A percentile compares a stretch with the other conserved stretches of the same genome.
Evolutionary conservation across 2,329 filamentous ascomycete species (phyloP).

Genomic region (Clarireedia hainanense): DNA sequence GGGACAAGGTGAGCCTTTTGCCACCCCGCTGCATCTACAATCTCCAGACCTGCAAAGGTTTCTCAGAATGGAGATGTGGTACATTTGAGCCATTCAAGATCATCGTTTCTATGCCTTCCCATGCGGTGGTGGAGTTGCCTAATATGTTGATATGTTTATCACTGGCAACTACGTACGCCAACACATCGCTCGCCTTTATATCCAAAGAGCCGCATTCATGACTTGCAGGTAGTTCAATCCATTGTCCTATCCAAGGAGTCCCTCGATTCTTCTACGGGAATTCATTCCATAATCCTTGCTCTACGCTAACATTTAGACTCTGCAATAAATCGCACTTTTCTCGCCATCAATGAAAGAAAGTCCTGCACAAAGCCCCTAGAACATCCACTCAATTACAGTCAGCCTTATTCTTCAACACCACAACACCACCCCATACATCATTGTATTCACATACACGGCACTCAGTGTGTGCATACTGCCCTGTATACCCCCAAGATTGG

Average conservation of each 20-base stretch:
- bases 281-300: slow-evolving; percentile 27
- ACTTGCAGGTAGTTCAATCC: slow-evolving; percentile 29
- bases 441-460: slow-evolving; percentile 26
- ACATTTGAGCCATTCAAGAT: slow-evolving; percentile 27
- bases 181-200: slow-evolving; percentile 66
- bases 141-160: slow-evolving; percentile 55
- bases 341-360: slow-evolving; percentile 44
- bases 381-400: slow-evolving; percentile 27
- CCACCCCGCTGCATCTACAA: slow-evolving; percentile 29
- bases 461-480: slow-evolving; percentile 29
- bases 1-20: slow-evolving; percentile 24
- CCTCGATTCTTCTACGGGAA: slow-evolving; percentile 24
- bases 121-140: slow-evolving; percentile 53
- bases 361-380: slow-evolving; percentile 29
- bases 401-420: slow-evolving; percentile 30
- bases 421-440: slow-evolving; percentile 26
- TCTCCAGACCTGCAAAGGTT: slow-evolving; percentile 27
- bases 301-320: slow-evolving; percentile 28
- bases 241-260: slow-evolving; percentile 34
- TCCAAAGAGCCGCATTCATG: slow-evolving; percentile 51
- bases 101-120: slow-evolving; percentile 29
- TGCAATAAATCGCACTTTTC: slow-evolving; percentile 59
- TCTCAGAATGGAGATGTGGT: slow-evolving; percentile 27
- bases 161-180: slow-evolving; percentile 84
- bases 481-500: slow-evolving; percentile 40